Evolutionary conservation across 768 basidiomycete species (phyloP).

Genomic region (Russula sp.): DNA sequence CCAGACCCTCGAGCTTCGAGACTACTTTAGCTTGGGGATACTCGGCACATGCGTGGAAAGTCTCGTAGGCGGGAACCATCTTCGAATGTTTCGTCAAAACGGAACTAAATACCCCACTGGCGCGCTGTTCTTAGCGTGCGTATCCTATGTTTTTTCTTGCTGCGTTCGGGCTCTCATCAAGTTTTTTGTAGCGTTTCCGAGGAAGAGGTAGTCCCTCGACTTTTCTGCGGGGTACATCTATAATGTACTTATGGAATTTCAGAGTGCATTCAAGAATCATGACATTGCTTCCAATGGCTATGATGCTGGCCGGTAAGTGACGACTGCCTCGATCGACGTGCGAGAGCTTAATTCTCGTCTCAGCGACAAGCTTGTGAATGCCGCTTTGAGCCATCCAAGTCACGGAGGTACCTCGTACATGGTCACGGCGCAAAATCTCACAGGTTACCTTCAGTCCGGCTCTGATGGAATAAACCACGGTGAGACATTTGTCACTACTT

Average conservation of each 20-base stretch:
- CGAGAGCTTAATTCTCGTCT: background rate
- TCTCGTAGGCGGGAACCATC: conserved; percentile 41
- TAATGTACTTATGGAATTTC: background rate
- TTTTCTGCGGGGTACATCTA: background rate
- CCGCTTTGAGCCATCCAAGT: conserved; percentile 33
- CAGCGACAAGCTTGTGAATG: conserved; percentile 35
- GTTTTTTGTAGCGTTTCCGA: conserved; percentile 35
- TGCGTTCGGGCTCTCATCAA: background rate
- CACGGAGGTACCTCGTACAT: conserved; percentile 40
- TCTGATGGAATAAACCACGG: conserved; percentile 42
- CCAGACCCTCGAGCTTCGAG: conserved; percentile 39
- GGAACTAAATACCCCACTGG: conserved; percentile 42
- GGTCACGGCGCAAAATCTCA: conserved; percentile 38
- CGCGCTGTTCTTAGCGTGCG: conserved; percentile 54
- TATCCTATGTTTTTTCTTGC: background rate
- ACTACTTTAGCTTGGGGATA: conserved; percentile 35
- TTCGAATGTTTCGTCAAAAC: conserved; percentile 51
- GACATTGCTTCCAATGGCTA: conserved; percentile 43
- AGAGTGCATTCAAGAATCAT: conserved; percentile 33
- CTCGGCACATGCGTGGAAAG: conserved; percentile 44
- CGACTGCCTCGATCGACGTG: background rate
- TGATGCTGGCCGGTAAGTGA: conserved; percentile 37
- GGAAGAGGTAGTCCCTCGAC: conserved; percentile 34
- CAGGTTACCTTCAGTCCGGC: conserved; percentile 46
- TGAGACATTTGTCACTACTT: conserved; percentile 17